Evolutionary conservation across 1,284 basidiomycete genomes (phyloP), one percentile per base, ranked within the genome.

Genomic region (Tilletia setariae): DNA sequence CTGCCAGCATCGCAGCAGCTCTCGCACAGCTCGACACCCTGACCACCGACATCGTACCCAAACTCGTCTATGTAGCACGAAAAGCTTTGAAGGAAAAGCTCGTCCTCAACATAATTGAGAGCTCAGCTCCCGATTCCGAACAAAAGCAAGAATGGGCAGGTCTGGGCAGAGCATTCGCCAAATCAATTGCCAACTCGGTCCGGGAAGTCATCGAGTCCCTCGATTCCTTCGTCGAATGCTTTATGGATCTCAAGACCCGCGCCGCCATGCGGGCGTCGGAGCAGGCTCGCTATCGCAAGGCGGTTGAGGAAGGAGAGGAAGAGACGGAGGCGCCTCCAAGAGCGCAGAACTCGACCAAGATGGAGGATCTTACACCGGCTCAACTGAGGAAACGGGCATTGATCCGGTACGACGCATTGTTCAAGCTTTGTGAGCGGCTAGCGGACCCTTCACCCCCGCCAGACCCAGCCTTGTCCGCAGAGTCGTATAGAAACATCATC

Each of bases 21-120:
- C 65, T 61, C 23, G 32, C 32, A 32, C 49, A 59, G 53, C 42
- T 66, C 53, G 51, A 61, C 40, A 25, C 25, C 25, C 56, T 43
- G 35, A 66, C 65, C 40, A 59, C 11, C 13, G 65, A 66, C 19
- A 28, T 66, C 42, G 3, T 66, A 2, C 53, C 65, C 15, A 66
- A 66, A 25, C 53, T 66, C 19, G 42, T 66, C 51, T 66, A 56
- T 35, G 32, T 66, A 21, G 23, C 40, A 9, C 35, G 49, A 28
- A 66, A 66, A 42, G 40, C n/a, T 15, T 23, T 23, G 8, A 66
- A 66, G 56, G 65, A 66, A 35, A 30, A 16, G 19, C 21, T 43
- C 23, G 65, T 66, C 56, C 9, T 11, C 1, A 25, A 61, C n/a
- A 23, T 49, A n/a, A 6, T 16, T 16, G 46, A 23, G 46, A 49